These are phyloP conservation scores for Xylaria polymorpha DNA, from an alignment of 2,329 filamentous ascomycete species.

Conservation along the genomic window DNA sequence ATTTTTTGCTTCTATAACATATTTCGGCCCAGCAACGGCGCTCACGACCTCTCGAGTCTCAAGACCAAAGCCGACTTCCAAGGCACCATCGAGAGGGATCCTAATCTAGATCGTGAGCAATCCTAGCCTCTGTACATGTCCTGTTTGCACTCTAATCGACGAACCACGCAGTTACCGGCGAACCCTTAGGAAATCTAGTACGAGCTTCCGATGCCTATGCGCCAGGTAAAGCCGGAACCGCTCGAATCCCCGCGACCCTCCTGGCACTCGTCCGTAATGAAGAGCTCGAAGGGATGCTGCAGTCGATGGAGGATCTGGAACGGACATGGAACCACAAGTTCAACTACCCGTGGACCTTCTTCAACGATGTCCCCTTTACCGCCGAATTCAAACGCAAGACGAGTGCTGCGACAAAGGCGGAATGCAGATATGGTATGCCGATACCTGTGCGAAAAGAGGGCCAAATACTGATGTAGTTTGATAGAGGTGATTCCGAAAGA, in stretches of 20 bases:
- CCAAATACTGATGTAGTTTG: constrained; percentile 45
- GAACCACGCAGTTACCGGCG: constrained; percentile 74
- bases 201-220: constrained; percentile 82
- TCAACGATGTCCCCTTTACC: constrained; percentile 94
- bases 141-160: constrained; percentile 19
- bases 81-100: constrained; percentile 73
- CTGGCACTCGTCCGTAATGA: constrained; percentile 92
- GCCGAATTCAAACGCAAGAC: constrained; percentile 92
- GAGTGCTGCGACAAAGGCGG: constrained; percentile 83
- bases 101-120: constrained; percentile 83
- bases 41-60: constrained; percentile 49
- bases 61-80: constrained; percentile 54
- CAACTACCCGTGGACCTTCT: constrained; percentile 99
- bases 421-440: constrained; percentile 81
- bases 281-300: constrained; percentile 84
- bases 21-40: constrained; percentile 62
- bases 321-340: constrained; percentile 98
- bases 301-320: constrained; percentile 91
- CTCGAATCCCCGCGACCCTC: constrained; percentile 92
- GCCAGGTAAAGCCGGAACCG: constrained; percentile 77
- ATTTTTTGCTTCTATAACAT: constrained; percentile 83
- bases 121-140: constrained; percentile 4
- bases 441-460: constrained; percentile 8
- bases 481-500: constrained; percentile 90
- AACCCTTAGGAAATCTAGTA: constrained; percentile 81